A percentile compares a stretch with the other conserved stretches of the same genome.
Evolutionary conservation across 257 asterid genomes (phyloP).

Genomic region (Henckelia pumila): DNA sequence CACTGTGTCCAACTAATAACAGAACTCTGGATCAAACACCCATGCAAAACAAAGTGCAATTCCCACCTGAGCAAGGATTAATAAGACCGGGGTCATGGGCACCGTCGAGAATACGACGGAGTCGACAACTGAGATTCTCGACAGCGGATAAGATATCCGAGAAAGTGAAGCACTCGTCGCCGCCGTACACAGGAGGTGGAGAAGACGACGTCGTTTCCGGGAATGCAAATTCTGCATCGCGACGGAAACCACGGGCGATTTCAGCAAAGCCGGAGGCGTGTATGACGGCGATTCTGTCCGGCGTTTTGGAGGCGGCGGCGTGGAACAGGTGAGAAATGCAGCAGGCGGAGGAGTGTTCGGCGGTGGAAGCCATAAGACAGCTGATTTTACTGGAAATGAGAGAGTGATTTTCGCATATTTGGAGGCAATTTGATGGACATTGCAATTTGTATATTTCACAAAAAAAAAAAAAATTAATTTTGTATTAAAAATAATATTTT

Average conservation of each 20-base stretch:
- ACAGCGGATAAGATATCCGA: conserved; percentile 66
- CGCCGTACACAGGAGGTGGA: conserved; percentile 49
- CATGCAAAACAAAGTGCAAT: not conserved
- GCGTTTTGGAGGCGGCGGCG: conserved; percentile 48
- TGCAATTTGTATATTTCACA: too few species aligned
- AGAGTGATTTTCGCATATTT: too few species aligned
- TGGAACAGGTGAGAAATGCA: conserved; percentile 76
- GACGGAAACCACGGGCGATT: conserved; percentile 35
- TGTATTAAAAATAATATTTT: too few species aligned
- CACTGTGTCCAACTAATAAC: not conserved
- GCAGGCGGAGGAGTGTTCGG: conserved; percentile 41
- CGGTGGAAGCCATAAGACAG: conserved; percentile 35
- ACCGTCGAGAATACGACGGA: conserved; percentile 56
- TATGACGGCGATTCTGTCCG: conserved; percentile 61
- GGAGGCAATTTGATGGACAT: too few species aligned
- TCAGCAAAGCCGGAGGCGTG: conserved; percentile 64
- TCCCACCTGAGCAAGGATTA: conserved; percentile 45
- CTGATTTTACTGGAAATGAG: too few species aligned
- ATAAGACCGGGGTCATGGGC: conserved; percentile 44
- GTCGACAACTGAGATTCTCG: conserved; percentile 55
- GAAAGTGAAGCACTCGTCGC: conserved; percentile 77
- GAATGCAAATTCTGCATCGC: conserved; percentile 22
- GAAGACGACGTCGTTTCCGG: conserved; percentile 26
- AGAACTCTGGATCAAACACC: not conserved
- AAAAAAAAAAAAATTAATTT: too few species aligned